Base-by-base conservation (phyloP, 164 flowering plant genomes). In the Annona cherimola region DNA sequence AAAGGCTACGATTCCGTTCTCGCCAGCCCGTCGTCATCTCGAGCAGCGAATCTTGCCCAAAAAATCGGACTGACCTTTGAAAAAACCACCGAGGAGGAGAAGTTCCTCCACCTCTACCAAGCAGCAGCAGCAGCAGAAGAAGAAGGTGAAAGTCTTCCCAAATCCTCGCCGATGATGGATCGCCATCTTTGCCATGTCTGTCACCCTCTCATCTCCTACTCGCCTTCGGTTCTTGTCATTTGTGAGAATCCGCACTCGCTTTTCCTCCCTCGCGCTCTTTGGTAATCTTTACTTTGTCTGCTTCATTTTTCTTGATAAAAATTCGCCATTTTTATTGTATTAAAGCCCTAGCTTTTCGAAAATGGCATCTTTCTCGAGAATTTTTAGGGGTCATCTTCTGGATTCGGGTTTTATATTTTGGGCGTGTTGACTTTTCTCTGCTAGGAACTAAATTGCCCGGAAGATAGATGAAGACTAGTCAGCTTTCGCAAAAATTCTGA, bases 201-300 rank as follows among this genome's bases (percentile, higher is more conserved):
- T 70, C 66, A n/a, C 42, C 5, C 39, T 40, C 4, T 54, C 42
- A 67, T 5, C 54, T 62, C 54, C 44, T 8, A 12, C 42, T 67
- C 7, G 57, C 57, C 57, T 50, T 50, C 57, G 57, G 14, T 50
- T 50, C 57, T 50, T 50, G 8, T 16, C 57, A 8, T 50, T 50
- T 11, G 74, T 79, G 61, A 76, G 81, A 73, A 79, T 79, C 76
- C 79, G 41, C 2, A 14, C 42, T 3, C 57, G 14, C 57, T 50
- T 16, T n/a, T n/a, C 16, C 57, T 44, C 18, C 43, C 68, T 19
- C 45, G 3, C 41, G 42, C 26, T 45, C 57, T 39, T n/a, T 11
- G 11, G 16, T 39, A 63, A 41, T 41, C 67, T 44, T 39, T 5
- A 16, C 41, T 63, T 63, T 5, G 4, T 63, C 18, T 35, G 9